Conservation (phyloP, 306 rosid genomes). For the Malus domestica region ASM211411v1 NC_041792.1:28782907-28783406, state of each 20-base stretch:
- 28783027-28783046: fast-evolving
- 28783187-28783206: background rate
- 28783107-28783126: background rate
- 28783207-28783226: background rate
- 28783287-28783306: background rate
- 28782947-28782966: no score
- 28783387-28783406: background rate
- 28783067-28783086: background rate
- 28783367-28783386: background rate
- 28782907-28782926: background rate
- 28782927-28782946: background rate
- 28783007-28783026: no score
- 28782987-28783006: no score
- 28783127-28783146: background rate
- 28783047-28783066: no score
- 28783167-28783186: background rate
- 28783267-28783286: background rate
- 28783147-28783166: slow-evolving; percentile 1
- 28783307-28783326: slow-evolving; percentile 1
- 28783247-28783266: background rate
- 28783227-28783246: background rate
- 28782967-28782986: no score
- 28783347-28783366: background rate
- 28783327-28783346: background rate
- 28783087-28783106: background rate